A percentile compares a stretch with the other conserved stretches of the same genome.
These are phyloP conservation scores for Amanita molliuscula DNA, from an alignment of 768 basidiomycete species.

Conservation along the genomic window DNA sequence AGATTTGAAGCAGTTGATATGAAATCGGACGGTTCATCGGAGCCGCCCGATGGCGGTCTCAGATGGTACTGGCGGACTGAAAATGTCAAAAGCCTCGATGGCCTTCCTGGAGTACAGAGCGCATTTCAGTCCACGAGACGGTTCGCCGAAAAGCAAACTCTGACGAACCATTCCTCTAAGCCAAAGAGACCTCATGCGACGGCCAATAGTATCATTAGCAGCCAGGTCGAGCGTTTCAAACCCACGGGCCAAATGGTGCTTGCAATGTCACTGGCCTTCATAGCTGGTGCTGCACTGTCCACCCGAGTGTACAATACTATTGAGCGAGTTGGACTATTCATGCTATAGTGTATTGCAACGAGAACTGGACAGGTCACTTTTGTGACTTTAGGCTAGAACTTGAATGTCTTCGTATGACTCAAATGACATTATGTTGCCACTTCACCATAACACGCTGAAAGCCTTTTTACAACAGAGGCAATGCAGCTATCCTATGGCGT, in stretches of 20 bases:
- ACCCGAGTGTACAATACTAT: not conserved
- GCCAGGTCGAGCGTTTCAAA: not conserved
- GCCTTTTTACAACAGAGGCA: no score
- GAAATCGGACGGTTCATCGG: not conserved
- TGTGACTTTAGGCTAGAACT: no score
- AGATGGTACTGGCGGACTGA: conserved; percentile 42
- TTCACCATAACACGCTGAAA: no score
- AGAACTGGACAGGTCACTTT: no score
- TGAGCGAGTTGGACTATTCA: not conserved
- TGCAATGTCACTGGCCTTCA: not conserved
- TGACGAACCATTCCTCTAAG: not conserved
- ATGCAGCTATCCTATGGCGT: no score
- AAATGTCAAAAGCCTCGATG: conserved; percentile 46
- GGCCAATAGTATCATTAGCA: no score
- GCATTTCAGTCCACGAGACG: not conserved
- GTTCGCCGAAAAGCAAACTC: not conserved
- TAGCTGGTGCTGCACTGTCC: not conserved
- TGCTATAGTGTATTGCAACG: no score
- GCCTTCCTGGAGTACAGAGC: conserved; percentile 28
- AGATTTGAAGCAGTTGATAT: conserved; percentile 34
- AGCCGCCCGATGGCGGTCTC: conserved; percentile 30
- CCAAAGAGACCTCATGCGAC: not conserved
- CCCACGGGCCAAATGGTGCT: not conserved
- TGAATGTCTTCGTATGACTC: no score
- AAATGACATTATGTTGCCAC: no score